Conservation (phyloP, 306 rosid species). For the Crotalaria pallida region DNA sequence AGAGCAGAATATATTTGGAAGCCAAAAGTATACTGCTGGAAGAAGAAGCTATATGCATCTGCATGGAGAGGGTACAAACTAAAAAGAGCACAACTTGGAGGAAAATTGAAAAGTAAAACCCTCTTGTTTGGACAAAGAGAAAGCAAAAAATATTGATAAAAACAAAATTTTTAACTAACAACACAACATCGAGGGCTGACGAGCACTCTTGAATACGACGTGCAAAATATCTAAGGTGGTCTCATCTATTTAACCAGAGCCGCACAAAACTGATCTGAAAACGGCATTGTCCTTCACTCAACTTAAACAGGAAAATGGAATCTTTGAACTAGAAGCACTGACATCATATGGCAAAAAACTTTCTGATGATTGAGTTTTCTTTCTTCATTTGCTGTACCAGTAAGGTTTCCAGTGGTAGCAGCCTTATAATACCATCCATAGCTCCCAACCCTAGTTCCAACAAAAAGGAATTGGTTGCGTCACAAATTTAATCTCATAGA, state of each 20-base stretch:
- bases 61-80: neutral
- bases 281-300: neutral
- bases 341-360: neutral
- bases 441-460: neutral
- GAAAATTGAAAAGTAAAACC: neutral
- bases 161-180: neutral
- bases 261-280: neutral
- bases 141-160: neutral
- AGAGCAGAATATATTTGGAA: neutral
- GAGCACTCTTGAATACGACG: neutral
- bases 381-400: neutral
- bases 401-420: neutral
- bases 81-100: neutral
- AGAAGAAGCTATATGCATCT: neutral
- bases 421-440: neutral
- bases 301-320: neutral
- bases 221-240: neutral
- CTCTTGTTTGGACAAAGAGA: neutral
- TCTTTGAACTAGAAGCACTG: neutral
- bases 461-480: neutral
- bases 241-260: neutral
- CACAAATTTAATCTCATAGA: neutral
- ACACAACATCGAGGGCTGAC: neutral
- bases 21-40: neutral
- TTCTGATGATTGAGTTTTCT: slow-evolving; percentile 13